Percentiles rank a stretch among this genome's conserved stretches.
Evolutionary conservation across 768 basidiomycete species (phyloP).

Genomic region (Atractiella rhizophila): DNA sequence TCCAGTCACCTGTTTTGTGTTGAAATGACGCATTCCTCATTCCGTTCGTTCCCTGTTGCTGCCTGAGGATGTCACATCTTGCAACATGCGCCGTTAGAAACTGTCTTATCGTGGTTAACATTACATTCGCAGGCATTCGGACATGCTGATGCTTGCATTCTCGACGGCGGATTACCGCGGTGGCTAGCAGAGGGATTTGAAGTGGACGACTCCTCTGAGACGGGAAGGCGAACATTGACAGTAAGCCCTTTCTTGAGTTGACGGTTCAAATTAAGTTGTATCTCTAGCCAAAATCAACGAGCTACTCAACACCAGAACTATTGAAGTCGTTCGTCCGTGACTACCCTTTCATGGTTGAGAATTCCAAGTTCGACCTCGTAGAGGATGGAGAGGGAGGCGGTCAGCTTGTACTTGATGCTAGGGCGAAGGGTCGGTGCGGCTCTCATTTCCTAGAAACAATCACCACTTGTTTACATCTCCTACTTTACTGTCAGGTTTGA

Average conservation of each 20-base stretch:
- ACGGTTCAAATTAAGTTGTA: too few species aligned
- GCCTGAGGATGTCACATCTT: too few species aligned
- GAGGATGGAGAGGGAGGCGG: constrained; percentile 24
- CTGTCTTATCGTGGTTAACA: too few species aligned
- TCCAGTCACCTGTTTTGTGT: too few species aligned
- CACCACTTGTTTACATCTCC: background rate
- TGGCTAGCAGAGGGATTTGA: constrained; percentile 44
- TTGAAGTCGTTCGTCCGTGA: background rate
- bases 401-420: constrained; percentile 65
- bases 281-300: constrained; percentile 2
- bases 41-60: too few species aligned
- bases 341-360: constrained; percentile 7
- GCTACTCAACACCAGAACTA: constrained; percentile 1
- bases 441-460: background rate
- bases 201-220: constrained; percentile 13
- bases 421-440: constrained; percentile 48
- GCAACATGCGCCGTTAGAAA: too few species aligned
- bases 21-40: too few species aligned
- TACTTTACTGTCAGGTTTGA: constrained; percentile 32
- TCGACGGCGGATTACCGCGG: constrained; percentile 74
- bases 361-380: constrained; percentile 5
- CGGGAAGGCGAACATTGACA: background rate
- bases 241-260: background rate
- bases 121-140: constrained; percentile 58
- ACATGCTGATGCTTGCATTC: constrained; percentile 56